These are phyloP conservation scores for Pestalotiopsis sp. DNA, from an alignment of 2,329 filamentous ascomycete species.

Conservation along the genomic window DNA sequence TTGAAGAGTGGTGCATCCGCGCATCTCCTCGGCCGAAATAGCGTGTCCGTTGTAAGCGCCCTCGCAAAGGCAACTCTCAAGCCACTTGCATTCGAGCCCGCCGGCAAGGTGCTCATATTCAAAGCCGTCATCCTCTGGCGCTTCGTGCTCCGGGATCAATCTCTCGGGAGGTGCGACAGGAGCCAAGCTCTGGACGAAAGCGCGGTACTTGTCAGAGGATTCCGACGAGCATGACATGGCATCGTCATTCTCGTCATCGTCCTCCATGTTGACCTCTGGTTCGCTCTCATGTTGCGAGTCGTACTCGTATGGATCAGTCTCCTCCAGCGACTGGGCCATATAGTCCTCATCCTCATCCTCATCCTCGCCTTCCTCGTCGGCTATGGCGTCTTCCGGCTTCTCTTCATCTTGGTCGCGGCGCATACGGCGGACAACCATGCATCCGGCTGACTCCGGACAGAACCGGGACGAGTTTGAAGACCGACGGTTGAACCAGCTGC, in stretches of 20 bases:
- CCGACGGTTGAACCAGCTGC: background rate
- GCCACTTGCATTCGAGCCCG: background rate
- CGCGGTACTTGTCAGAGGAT: background rate
- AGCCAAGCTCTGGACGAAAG: background rate
- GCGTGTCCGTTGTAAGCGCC: conserved; percentile 2
- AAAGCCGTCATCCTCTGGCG: background rate
- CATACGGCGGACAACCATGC: background rate
- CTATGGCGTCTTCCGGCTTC: background rate
- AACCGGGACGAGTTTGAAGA: background rate
- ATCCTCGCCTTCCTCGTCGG: background rate
- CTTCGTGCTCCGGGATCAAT: background rate
- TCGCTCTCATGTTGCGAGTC: background rate
- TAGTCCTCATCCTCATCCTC: background rate
- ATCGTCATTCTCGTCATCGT: background rate
- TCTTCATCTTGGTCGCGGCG: background rate
- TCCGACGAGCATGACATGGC: background rate
- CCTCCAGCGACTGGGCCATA: background rate
- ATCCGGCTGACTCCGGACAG: background rate
- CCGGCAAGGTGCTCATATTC: background rate
- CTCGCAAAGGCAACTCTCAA: background rate
- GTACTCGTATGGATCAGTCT: background rate
- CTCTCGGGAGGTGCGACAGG: background rate
- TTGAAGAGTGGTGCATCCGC: background rate
- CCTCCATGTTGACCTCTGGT: background rate
- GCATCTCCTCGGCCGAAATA: background rate